Evolutionary conservation across 768 basidiomycete genomes (phyloP).

Genomic region (Agrocybe praecox): DNA sequence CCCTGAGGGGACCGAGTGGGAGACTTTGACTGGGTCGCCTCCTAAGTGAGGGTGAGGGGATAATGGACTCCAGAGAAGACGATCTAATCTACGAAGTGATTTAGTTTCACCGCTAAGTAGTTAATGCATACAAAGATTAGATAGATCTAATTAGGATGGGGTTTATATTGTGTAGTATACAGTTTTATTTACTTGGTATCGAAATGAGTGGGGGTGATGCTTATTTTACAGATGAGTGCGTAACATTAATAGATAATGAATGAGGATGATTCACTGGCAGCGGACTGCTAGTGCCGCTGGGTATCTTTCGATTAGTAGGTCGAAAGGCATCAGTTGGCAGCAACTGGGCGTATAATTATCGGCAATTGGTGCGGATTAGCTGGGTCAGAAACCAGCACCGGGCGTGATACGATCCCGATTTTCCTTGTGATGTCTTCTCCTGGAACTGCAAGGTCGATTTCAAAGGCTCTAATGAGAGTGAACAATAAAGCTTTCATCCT

Average conservation of each 20-base stretch:
- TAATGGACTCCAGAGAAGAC: neutral
- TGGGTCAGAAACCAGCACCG: slow-evolving; percentile 41
- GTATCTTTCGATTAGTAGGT: no score
- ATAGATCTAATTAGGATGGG: no score
- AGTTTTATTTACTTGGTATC: no score
- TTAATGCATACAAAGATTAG: no score
- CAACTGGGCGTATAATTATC: slow-evolving; percentile 28
- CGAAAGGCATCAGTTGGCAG: no score
- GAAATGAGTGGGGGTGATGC: no score
- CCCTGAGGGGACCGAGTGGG: slow-evolving; percentile 67
- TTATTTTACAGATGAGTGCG: no score
- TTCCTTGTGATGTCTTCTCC: slow-evolving; percentile 42
- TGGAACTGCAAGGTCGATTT: slow-evolving; percentile 57
- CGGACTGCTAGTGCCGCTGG: no score
- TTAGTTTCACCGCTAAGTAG: no score
- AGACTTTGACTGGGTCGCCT: slow-evolving; percentile 71
- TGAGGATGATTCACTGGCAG: no score
- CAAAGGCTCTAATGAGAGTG: slow-evolving; percentile 51
- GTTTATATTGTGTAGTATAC: no score
- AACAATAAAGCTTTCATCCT: slow-evolving; percentile 43
- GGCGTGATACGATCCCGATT: slow-evolving; percentile 38
- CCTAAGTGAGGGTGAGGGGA: slow-evolving; percentile 32
- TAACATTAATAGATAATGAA: no score
- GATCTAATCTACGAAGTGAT: neutral
- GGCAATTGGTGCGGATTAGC: slow-evolving; percentile 45